phyloP scores from a whole-genome alignment of 2,329 filamentous ascomycete genomes.

The Epichloe gansuensis region DNA sequence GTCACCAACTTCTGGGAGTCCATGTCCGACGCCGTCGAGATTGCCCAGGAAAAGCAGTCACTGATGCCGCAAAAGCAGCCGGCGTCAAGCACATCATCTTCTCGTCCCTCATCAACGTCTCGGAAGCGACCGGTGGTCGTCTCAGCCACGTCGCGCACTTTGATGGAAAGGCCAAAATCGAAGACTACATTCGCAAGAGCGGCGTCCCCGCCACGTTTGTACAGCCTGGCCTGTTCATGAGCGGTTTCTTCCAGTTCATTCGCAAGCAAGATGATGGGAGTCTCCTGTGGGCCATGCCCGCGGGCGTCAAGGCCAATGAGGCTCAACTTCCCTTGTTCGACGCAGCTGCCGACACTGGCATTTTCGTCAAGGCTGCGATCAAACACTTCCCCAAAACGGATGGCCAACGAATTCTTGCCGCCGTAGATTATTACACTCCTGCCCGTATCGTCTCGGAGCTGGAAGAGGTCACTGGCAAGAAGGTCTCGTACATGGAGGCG shows the following conservation, averaged over 20 bases:
- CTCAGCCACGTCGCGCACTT: constrained; percentile 35
- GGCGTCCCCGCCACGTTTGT: constrained; percentile 40
- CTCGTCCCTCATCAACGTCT: constrained; percentile 30
- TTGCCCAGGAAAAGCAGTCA: constrained; percentile 31
- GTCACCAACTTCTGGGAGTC: constrained; percentile 28
- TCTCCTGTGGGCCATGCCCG: constrained; percentile 17
- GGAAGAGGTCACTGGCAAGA: constrained; percentile 22
- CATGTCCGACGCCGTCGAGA: constrained; percentile 22
- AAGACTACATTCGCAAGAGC: constrained; percentile 40
- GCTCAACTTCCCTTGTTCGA: constrained; percentile 27
- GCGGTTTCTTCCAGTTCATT: constrained; percentile 27
- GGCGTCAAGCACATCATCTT: constrained; percentile 35
- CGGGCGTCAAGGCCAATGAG: constrained; percentile 15
- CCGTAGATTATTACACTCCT: constrained; percentile 24
- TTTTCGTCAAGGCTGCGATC: constrained; percentile 24
- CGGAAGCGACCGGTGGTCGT: constrained; percentile 23
- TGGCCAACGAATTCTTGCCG: constrained; percentile 24
- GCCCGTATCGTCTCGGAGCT: constrained; percentile 22
- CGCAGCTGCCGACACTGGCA: constrained; percentile 25
- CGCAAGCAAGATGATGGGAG: constrained; percentile 18
- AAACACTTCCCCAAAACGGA: constrained; percentile 20
- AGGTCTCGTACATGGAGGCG: constrained; percentile 18
- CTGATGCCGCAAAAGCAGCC: constrained; percentile 31
- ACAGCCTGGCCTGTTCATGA: constrained; percentile 41
- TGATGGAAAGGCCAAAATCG: constrained; percentile 43